Base-by-base conservation (phyloP, 352 stramenopile species). In the Phytophthora kernoviae region DNA sequence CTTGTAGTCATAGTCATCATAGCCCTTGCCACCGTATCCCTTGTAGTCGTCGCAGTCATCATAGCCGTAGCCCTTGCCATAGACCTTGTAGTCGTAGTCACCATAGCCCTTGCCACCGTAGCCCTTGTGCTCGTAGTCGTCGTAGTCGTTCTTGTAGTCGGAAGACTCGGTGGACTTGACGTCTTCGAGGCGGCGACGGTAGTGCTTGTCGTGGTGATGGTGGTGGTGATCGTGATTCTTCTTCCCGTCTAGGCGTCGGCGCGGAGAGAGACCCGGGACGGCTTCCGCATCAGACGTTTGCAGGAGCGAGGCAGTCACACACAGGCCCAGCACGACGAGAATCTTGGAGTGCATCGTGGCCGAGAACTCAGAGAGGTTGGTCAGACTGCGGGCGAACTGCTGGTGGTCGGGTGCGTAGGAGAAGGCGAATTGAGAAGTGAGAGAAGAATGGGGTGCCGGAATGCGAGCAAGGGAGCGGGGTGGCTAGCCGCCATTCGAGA, bases 131-230 rank as follows among this genome's bases (percentile, higher is more conserved):
- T 48, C 15, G n/a, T 56, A 61, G 43, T 41, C 37, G 18, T 50
- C 11, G 17, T 5, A 30, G 20, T 53, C 10, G 4, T 22, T 11
- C 14, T 62, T 46, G 37, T 51, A 42, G 24, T 62, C 55, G 14
- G 41, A 68, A 20, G 54, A 69, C 26, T 59, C 59, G 11, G 39
- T 54, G 17, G 45, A 10, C 42, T 69, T 64, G 48, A 10, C 22
- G 12, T 65, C 54, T 47, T 56, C 54, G 30, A 64, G 60, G 14
- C 53, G 60, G 20, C 61, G 61, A 40, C 48, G 61, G 46, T 70
- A 53, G 47, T 43, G 27, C 18, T 22, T 17, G 22, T 8, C 37
- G 2, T 27, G n/a, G 5, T 17, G 14, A 4, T 33, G 5, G 10
- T 36, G 26, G 37, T 43, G 37, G 37, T 17, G 12, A 4, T 43